phyloP scores from a whole-genome alignment of 306 rosid species.

The Sophora flavescens region DNA sequence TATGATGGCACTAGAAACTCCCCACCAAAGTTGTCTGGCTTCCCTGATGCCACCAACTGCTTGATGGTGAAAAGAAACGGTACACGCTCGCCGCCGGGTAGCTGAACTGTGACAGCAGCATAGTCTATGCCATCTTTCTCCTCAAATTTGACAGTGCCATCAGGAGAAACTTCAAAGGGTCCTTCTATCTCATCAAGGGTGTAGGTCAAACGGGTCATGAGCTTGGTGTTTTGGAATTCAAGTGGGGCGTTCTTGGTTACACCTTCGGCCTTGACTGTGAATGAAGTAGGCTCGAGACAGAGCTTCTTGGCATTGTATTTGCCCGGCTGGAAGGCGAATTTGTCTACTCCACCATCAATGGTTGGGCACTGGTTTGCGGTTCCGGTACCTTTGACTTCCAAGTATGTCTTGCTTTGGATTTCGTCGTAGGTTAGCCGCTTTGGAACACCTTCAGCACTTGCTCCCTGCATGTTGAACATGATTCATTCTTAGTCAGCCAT shows the following conservation, averaged over 20 bases:
- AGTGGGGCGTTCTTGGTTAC: slow-evolving; percentile 87
- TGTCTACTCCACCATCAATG: slow-evolving; percentile 82
- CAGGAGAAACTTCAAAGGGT: slow-evolving; percentile 81
- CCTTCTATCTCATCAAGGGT: slow-evolving; percentile 96
- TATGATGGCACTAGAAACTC: slow-evolving; percentile 86
- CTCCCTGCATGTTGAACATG: slow-evolving; percentile 67
- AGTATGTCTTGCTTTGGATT: slow-evolving; percentile 95
- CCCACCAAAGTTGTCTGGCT: slow-evolving; percentile 75
- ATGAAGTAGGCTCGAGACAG: slow-evolving; percentile 93
- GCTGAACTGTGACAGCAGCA: slow-evolving; percentile 89
- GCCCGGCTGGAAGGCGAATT: slow-evolving; percentile 82
- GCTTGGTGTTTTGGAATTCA: slow-evolving; percentile 93
- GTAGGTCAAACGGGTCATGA: slow-evolving; percentile 98
- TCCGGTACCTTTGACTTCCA: slow-evolving; percentile 91
- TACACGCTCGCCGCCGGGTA: slow-evolving; percentile 94
- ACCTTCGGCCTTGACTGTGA: slow-evolving; percentile 92
- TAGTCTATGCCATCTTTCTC: slow-evolving; percentile 96
- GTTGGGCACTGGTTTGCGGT: slow-evolving; percentile 99
- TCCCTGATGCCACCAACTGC: slow-evolving; percentile 90
- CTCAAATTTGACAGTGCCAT: slow-evolving; percentile 77
- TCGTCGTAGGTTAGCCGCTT: slow-evolving; percentile 89
- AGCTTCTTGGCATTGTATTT: slow-evolving; percentile 84
- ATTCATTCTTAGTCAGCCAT: slow-evolving; percentile 16
- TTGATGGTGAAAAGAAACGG: slow-evolving; percentile 97
- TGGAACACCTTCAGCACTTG: slow-evolving; percentile 88